Evolutionary conservation across 306 rosid species (phyloP), one percentile per base, ranked within the genome.

Genomic region (Ormosia semicastrata): DNA sequence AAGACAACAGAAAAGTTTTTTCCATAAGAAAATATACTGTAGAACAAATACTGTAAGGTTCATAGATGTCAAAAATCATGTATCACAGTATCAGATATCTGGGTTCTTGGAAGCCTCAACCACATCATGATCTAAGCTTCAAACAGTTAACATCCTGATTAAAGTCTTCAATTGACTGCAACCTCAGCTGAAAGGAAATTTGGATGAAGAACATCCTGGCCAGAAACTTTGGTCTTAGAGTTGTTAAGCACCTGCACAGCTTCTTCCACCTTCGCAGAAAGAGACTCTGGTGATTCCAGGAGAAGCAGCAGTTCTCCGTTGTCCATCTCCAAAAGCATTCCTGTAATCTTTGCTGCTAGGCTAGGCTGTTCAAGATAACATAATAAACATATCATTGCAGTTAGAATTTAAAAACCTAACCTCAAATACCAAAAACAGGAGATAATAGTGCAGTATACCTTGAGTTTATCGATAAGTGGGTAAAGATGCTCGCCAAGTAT

Each of bases 261-360:
- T 82, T 94, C 98, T 57, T 88, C 94, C 64, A 92, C 93, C 90
- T 94, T 94, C 39, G 88, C 87, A 56, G 87, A 73, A 78, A 94
- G 92, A 66, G 92, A 86, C 62, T 89, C 97, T 0, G 97, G 96
- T 37, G 98, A 94, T 84, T 89, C 94, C 88, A 92, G 78, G 77
- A 94, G 89, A 56, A 85, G 89, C 80, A 94, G 87, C 90, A 91
- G 73, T 83, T 94, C 97, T 30, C 88, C 87, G 82, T 86, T 91
- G 89, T 94, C 95, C 98, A 94, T 92, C 85, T 94, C 97, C 90
- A 92, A 83, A 64, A 94, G 95, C 98, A 94, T 94, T 76, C 98
- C 97, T 13, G 98, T 94, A 34, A 94, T 89, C 84, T 94, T 94
- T 11, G 94, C 82, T n/a, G 92, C 89, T 50, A 91, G 87, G 57